Evolutionary conservation across 208 protist genomes (phyloP).

Genomic region (Acanthamoeba lenticulata): DNA sequence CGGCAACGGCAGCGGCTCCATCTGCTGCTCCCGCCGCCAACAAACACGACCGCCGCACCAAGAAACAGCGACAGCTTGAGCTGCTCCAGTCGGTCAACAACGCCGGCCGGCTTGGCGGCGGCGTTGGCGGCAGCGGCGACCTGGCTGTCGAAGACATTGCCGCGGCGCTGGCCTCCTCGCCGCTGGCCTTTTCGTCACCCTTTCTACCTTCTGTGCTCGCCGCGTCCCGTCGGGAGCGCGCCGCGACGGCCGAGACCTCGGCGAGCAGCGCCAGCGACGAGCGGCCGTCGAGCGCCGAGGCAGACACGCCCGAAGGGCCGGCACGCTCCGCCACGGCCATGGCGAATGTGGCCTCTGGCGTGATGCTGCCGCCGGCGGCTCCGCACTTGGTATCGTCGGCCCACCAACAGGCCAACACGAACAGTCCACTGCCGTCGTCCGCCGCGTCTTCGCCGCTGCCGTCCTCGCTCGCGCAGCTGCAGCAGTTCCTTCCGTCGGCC

Average conservation of each 20-base stretch:
- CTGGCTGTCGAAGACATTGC: not conserved
- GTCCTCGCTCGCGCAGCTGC: not conserved
- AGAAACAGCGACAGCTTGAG: constrained; percentile 13
- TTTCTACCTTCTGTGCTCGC: not conserved
- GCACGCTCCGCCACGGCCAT: too few species aligned
- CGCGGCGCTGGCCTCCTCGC: not conserved
- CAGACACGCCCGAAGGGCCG: too few species aligned
- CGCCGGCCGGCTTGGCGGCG: not conserved
- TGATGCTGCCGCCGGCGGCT: not conserved
- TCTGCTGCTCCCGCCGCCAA: not conserved
- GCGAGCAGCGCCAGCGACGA: not conserved
- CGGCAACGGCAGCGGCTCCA: not conserved
- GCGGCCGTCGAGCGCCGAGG: too few species aligned
- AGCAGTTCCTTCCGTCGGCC: constrained; percentile 2
- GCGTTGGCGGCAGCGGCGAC: not conserved
- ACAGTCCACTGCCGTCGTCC: not conserved
- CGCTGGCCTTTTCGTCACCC: not conserved
- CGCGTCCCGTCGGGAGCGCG: not conserved
- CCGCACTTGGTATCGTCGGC: not conserved
- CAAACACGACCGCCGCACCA: not conserved
- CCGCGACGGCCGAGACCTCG: not conserved
- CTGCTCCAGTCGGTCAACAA: constrained; percentile 26
- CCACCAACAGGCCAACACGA: too few species aligned
- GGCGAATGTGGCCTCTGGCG: too few species aligned
- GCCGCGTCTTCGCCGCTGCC: not conserved